Conservation (phyloP, 768 basidiomycete species). For the Kwoniella botswanensis region DNA sequence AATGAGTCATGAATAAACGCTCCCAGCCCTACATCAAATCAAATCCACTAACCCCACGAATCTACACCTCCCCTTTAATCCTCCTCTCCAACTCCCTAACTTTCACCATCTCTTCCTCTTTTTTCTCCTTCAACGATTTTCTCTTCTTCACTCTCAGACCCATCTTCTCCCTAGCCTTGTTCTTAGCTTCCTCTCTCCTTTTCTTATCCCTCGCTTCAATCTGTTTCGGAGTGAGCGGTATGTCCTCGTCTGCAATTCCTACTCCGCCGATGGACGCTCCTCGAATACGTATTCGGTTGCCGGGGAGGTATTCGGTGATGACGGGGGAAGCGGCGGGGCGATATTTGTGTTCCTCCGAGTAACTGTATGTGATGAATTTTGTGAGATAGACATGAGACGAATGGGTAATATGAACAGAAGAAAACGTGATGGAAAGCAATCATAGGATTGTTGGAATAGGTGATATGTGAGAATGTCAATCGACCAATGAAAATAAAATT, state of each 20-base stretch:
- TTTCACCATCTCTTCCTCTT: conserved; percentile 20
- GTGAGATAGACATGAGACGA: no score
- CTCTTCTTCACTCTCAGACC: conserved; percentile 39
- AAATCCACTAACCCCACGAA: neutral
- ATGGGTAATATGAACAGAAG: no score
- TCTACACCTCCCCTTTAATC: conserved; percentile 3
- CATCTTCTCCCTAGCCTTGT: conserved; percentile 50
- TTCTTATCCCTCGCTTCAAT: conserved; percentile 39
- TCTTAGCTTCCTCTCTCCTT: conserved; percentile 48
- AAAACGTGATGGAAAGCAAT: no score
- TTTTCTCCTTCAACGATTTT: conserved; percentile 25
- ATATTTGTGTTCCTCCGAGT: conserved; percentile 80
- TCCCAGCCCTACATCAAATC: no score
- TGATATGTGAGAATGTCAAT: no score
- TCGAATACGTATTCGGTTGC: conserved; percentile 71
- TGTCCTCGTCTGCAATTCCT: conserved; percentile 49
- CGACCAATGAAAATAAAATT: no score
- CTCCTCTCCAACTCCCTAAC: conserved; percentile 9
- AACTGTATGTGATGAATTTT: conserved; percentile 61
- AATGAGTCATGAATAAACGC: no score
- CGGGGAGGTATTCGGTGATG: conserved; percentile 74
- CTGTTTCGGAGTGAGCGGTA: conserved; percentile 47
- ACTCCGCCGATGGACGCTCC: conserved; percentile 66
- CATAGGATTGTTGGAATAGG: no score
- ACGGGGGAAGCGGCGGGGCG: conserved; percentile 84